Conservation (phyloP, 208 protist genomes). For the Herpetomonas samuelpessoai region DNA sequence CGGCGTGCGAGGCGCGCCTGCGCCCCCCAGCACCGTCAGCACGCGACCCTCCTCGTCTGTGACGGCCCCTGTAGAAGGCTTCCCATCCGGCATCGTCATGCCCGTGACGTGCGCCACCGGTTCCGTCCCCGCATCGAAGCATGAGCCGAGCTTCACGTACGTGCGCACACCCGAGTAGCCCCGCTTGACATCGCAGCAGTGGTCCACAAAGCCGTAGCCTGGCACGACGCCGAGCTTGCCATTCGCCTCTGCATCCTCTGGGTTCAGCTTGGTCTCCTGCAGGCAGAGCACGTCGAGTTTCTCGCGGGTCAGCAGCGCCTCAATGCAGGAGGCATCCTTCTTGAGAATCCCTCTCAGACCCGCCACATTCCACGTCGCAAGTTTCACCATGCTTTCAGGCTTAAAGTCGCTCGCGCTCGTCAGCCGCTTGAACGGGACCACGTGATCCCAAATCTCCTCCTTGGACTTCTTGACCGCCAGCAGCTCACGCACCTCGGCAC, state of each 20-base stretch:
- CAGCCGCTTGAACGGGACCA: slow-evolving; percentile 57
- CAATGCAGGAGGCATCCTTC: slow-evolving; percentile 58
- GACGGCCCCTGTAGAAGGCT: slow-evolving; percentile 8
- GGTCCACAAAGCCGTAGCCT: slow-evolving; percentile 78
- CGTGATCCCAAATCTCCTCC: slow-evolving; percentile 51
- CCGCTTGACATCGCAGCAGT: slow-evolving; percentile 69
- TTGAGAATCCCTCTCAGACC: slow-evolving; percentile 82
- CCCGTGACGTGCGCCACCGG: neutral
- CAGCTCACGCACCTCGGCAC: slow-evolving; percentile 22
- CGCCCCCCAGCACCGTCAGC: slow-evolving; percentile 60
- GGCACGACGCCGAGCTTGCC: slow-evolving; percentile 49
- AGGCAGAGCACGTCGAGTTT: slow-evolving; percentile 84
- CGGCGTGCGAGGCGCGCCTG: slow-evolving; percentile 12
- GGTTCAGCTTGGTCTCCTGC: slow-evolving; percentile 93
- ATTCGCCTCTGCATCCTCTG: slow-evolving; percentile 46
- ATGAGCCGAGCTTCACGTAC: slow-evolving; percentile 41
- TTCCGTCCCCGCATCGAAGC: neutral
- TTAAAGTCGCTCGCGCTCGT: slow-evolving; percentile 61
- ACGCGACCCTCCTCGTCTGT: slow-evolving; percentile 87
- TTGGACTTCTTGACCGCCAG: slow-evolving; percentile 52
- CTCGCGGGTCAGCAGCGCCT: slow-evolving; percentile 53
- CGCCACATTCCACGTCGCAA: slow-evolving; percentile 94
- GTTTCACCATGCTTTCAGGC: slow-evolving; percentile 62
- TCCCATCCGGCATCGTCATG: neutral
- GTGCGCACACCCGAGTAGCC: slow-evolving; percentile 89